Base-by-base conservation (phyloP, 2,329 filamentous ascomycete species). In the Aspergillus ustus region DNA sequence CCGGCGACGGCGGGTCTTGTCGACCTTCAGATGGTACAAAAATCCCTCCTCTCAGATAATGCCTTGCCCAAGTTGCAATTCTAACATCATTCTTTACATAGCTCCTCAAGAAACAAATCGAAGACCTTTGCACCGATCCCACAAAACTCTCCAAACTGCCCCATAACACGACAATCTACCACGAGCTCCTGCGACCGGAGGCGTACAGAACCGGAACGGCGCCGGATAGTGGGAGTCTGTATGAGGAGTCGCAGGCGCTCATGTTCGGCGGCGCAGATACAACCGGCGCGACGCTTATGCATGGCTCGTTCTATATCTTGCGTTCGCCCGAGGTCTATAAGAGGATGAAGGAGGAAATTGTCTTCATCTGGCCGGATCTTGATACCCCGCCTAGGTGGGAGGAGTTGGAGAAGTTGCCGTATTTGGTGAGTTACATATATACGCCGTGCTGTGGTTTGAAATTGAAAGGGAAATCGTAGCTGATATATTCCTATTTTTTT, bases 51-150 rank as follows among this genome's bases (percentile, higher is more conserved):
- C 25, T 25, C 25, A 25, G 6, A 25, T 1, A 25, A 25, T 25
- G 25, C 25, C 25, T 25, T 1, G 3, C 17, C 25, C 5, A 22
- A n/a, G 7, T n/a, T 29, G n/a, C 25, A 28, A 19, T 40, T 11
- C 19, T 4, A 25, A 25, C 25, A n/a, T n/a, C n/a, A n/a, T 25
- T 25, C 25, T 25, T 3, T 4, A 5, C 6, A 20, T 29, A 60
- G 58, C 45, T 60, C 15, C 59, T 61, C 7, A 57, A 61, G 43
- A 25, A 45, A 8, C 59, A 61, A 31, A 61, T 61, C 40, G 17
- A 45, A 28, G 48, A 57, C 31, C 51, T 57, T 25, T 48, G 37
- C 9, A 52, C 49, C 11, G 48, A 57, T 15, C 52, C 59, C 7
- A 22, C 15, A 8, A 17, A 52, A 3, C 48, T 61, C 4, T 19